Percentiles rank a stretch among this genome's conserved stretches.
phyloP scores from a whole-genome alignment of 371 early-diverging fungal species.

The Phascolomyces articulosus region DNA sequence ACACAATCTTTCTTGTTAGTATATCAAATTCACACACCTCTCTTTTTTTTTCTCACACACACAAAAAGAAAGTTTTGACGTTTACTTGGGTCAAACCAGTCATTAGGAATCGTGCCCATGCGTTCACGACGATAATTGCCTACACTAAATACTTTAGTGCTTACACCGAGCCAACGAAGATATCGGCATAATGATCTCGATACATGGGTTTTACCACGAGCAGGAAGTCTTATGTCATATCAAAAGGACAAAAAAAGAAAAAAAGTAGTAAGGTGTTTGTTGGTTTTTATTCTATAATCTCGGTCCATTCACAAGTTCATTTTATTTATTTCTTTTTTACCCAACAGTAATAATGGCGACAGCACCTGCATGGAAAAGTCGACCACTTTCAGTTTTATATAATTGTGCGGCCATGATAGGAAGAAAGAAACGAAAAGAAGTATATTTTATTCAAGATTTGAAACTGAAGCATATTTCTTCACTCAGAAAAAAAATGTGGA shows the following conservation, averaged over 20 bases:
- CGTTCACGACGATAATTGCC: slow-evolving; percentile 93
- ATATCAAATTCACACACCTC: no score
- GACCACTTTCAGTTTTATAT: slow-evolving; percentile 27
- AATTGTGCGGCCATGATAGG: slow-evolving; percentile 25
- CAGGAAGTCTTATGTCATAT: slow-evolving; percentile 84
- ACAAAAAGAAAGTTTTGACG: not conserved
- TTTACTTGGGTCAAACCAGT: slow-evolving; percentile 89
- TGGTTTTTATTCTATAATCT: no score
- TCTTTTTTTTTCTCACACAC: no score
- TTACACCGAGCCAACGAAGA: slow-evolving; percentile 94
- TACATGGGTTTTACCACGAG: slow-evolving; percentile 89
- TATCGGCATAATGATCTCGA: slow-evolving; percentile 92
- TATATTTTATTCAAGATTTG: no score
- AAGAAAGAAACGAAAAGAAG: no score
- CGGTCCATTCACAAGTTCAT: no score
- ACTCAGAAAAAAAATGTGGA: no score
- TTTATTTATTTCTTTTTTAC: slow-evolving; percentile 28
- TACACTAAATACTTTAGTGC: slow-evolving; percentile 95
- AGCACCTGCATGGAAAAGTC: slow-evolving; percentile 76
- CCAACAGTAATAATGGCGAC: slow-evolving; percentile 88
- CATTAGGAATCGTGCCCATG: slow-evolving; percentile 73
- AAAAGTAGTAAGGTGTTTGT: no score
- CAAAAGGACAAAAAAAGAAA: no score
- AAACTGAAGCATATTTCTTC: no score
- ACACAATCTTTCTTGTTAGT: no score